Evolutionary conservation across 257 asterid species (phyloP).

Genomic region (Ilex asprella): DNA sequence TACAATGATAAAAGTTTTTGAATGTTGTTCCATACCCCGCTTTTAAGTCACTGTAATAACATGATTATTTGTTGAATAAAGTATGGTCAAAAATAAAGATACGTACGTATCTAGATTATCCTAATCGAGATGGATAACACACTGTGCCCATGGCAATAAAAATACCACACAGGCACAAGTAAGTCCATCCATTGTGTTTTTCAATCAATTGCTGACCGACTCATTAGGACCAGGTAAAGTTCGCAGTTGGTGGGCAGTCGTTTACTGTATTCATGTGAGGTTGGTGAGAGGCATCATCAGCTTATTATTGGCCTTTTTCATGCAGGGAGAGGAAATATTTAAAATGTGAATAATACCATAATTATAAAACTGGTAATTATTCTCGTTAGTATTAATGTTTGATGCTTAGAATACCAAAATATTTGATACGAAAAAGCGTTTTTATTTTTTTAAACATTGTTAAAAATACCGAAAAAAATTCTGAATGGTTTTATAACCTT

Average conservation of each 20-base stretch:
- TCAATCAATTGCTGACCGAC: constrained; percentile 9
- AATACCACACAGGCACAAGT: neutral
- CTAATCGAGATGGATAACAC: neutral
- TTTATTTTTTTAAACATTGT: too few relatives aligned
- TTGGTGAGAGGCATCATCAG: constrained; percentile 36
- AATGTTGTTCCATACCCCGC: too few relatives aligned
- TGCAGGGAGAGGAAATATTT: too few relatives aligned
- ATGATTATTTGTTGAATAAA: neutral
- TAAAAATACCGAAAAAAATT: too few relatives aligned
- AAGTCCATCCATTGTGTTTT: neutral
- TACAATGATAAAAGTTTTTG: too few relatives aligned
- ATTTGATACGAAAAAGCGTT: too few relatives aligned
- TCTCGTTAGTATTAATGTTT: too few relatives aligned
- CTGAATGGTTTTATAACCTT: too few relatives aligned
- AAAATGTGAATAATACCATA: neutral
- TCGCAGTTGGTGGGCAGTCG: constrained; percentile 33
- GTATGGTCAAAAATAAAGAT: too few relatives aligned
- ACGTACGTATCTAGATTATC: too few relatives aligned
- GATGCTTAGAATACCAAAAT: too few relatives aligned
- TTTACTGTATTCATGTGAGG: constrained; percentile 32
- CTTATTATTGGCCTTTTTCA: constrained; percentile 21
- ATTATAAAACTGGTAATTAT: too few relatives aligned
- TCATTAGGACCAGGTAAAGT: constrained; percentile 25
- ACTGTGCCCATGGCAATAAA: constrained; percentile 9
- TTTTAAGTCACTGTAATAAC: neutral